Base-by-base conservation (phyloP, 1,139 yeast genomes). In the Casaregolazyma suthepensis region DNA sequence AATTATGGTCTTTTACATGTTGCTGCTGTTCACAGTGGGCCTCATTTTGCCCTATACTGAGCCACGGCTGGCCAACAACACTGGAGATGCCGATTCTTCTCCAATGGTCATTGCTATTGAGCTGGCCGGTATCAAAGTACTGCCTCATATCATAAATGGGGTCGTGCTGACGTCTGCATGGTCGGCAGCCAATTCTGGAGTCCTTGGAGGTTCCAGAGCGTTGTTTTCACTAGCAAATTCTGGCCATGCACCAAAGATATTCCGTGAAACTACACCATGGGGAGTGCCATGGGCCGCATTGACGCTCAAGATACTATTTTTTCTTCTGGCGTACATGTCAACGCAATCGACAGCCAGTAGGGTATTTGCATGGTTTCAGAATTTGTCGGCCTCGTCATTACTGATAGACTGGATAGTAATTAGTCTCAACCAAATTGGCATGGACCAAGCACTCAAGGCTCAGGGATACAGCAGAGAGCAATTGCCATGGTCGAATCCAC, bases 301-400 rank as follows among this genome's bases (percentile, higher is more conserved):
- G 42, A 54, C 62, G 4, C 55, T 70, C 37, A 56, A 70, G 77
- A 65, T 63, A 58, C 71, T 58, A 57, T 72, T 70, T 52, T 57
- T 66, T 13, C 57, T 63, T 17, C 59, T 75, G 56, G 90, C 85
- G 0, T 86, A 78, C 70, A 73, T 87, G 71, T 85, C 79, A 59
- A 78, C 78, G 45, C 75, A 86, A 0, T 70, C 80, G 1, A 69
- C 77, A 2, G 76, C 88, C 0, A 72, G 80, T 5, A 69, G 72
- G 26, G 79, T 83, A n/a, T 85, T 87, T 72, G 72, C 78, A 63
- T 88, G 95, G 95, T 76, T 88, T 55, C 74, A 86, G 59, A 85
- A 85, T 69, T 82, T 87, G 52, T 80, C 85, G 43, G 74, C 80
- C 13, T 72, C 78, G n/a, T 78, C 79, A 10, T 61, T 75, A 49